Evolutionary conservation across 192 early-diverging fungal genomes (phyloP).

Genomic region (Coemansia asiatica): DNA sequence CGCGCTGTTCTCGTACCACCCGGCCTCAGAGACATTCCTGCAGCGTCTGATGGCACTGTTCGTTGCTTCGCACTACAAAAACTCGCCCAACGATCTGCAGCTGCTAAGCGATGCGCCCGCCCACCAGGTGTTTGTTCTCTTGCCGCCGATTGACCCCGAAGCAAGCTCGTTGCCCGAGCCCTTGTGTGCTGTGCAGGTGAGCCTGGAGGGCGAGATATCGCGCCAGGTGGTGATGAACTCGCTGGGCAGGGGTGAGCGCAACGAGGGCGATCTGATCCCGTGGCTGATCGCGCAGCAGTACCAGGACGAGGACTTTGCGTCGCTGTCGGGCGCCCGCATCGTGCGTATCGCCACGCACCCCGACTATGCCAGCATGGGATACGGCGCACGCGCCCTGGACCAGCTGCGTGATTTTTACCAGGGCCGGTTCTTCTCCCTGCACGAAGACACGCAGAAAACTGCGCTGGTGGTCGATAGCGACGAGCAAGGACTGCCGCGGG

Average conservation of each 20-base stretch:
- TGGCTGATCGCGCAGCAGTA: conserved; percentile 94
- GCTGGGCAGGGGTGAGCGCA: conserved; percentile 81
- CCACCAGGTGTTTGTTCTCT: conserved; percentile 94
- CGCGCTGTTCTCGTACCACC: conserved; percentile 97
- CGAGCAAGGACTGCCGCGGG: conserved; percentile 53
- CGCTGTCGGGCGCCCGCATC: conserved; percentile 89
- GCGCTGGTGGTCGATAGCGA: conserved; percentile 57
- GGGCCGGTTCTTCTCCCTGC: conserved; percentile 70
- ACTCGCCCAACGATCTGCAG: conserved; percentile 97
- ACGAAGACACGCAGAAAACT: conserved; percentile 56
- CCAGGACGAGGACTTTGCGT: conserved; percentile 97
- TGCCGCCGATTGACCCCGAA: conserved; percentile 81
- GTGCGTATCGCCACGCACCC: conserved; percentile 98
- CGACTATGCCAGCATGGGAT: conserved; percentile 96
- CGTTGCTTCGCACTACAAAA: conserved; percentile 99
- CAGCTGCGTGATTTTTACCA: conserved; percentile 85
- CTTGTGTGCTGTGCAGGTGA: conserved; percentile 83
- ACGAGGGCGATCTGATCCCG: conserved; percentile 93
- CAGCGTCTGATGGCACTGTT: conserved; percentile 98
- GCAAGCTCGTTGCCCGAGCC: conserved; percentile 83
- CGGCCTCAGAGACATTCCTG: conserved; percentile 93
- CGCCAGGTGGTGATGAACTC: conserved; percentile 78
- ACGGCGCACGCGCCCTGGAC: conserved; percentile 86
- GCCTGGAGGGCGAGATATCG: conserved; percentile 94
- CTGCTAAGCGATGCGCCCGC: conserved; percentile 97